Evolutionary conservation across 2,329 filamentous ascomycete genomes (phyloP).

Genomic region (Curvularia eragrostidis): DNA sequence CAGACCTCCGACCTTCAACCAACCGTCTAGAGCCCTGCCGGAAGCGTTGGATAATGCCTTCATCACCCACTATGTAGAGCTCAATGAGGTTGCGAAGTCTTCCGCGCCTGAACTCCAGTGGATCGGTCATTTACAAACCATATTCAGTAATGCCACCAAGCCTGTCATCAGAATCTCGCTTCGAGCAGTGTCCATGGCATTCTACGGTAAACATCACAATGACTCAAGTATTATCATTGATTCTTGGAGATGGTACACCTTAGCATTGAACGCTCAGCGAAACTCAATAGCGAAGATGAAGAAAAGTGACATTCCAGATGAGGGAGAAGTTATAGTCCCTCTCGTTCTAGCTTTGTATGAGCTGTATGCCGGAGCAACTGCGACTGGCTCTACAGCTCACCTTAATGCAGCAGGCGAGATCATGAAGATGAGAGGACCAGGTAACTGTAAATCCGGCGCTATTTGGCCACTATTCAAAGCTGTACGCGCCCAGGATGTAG

Average conservation of each 20-base stretch:
- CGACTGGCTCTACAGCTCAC: conserved; percentile 40
- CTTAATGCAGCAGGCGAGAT: conserved; percentile 37
- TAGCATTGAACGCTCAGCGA: conserved; percentile 38
- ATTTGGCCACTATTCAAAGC: conserved; percentile 39
- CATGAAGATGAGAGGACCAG: conserved; percentile 41
- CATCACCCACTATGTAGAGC: conserved; percentile 40
- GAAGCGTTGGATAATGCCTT: conserved; percentile 40
- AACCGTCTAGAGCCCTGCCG: conserved; percentile 33
- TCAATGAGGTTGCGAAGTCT: conserved; percentile 28
- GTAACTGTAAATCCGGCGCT: conserved; percentile 32
- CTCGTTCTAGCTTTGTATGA: conserved; percentile 42
- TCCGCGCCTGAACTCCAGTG: conserved; percentile 36
- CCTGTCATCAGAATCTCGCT: conserved; percentile 40
- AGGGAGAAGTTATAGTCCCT: conserved; percentile 41
- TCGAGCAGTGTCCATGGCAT: conserved; percentile 44
- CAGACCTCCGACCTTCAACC: conserved; percentile 30
- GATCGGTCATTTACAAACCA: conserved; percentile 32
- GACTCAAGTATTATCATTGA: conserved; percentile 40
- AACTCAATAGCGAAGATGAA: conserved; percentile 24
- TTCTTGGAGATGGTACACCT: conserved; percentile 43
- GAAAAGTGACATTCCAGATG: conserved; percentile 32
- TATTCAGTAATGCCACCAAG: conserved; percentile 28
- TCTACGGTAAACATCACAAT: conserved; percentile 40
- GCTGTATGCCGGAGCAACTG: conserved; percentile 38
- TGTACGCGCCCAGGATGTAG: conserved; percentile 41